A percentile compares a stretch with the other conserved stretches of the same genome.
Conservation (phyloP, 352 stramenopile genomes). For the Pythium guiyangense region DNA sequence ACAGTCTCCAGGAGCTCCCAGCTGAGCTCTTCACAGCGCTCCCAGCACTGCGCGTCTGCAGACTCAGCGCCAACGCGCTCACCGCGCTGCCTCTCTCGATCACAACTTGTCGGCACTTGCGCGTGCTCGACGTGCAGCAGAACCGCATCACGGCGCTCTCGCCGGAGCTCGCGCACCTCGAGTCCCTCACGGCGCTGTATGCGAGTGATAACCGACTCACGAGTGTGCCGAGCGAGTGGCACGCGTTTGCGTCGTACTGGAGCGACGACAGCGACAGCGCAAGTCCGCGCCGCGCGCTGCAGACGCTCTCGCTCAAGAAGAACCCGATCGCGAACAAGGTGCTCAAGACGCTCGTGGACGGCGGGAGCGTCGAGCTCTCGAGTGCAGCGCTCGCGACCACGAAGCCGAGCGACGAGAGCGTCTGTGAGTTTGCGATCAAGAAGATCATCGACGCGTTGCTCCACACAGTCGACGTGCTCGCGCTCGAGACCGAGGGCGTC, state of each 20-base stretch:
- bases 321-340: slow-evolving; percentile 38
- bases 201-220: slow-evolving; percentile 41
- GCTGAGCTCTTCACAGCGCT: slow-evolving; percentile 35
- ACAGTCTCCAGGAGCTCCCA: slow-evolving; percentile 35
- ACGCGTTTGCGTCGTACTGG: slow-evolving; percentile 27
- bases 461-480: slow-evolving; percentile 17
- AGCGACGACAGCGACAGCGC: not conserved
- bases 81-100: slow-evolving; percentile 29
- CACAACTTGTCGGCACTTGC: slow-evolving; percentile 21
- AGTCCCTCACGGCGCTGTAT: slow-evolving; percentile 34
- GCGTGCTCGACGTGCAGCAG: slow-evolving; percentile 41
- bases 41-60: slow-evolving; percentile 28
- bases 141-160: slow-evolving; percentile 39
- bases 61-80: slow-evolving; percentile 40
- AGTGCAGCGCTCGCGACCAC: not conserved
- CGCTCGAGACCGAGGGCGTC: slow-evolving; percentile 2
- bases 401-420: slow-evolving; percentile 16
- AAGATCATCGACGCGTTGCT: slow-evolving; percentile 46
- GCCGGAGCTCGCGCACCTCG: slow-evolving; percentile 19
- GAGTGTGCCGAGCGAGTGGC: slow-evolving; percentile 43
- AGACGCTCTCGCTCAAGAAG: slow-evolving; percentile 35
- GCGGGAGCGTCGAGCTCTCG: slow-evolving; percentile 7
- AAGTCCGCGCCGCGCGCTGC: slow-evolving; percentile 19
- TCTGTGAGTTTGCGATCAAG: slow-evolving; percentile 40
- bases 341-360: slow-evolving; percentile 36